Evolutionary conservation across 345 rosid species (phyloP).

Genomic region (Ailanthus altissimus): DNA sequence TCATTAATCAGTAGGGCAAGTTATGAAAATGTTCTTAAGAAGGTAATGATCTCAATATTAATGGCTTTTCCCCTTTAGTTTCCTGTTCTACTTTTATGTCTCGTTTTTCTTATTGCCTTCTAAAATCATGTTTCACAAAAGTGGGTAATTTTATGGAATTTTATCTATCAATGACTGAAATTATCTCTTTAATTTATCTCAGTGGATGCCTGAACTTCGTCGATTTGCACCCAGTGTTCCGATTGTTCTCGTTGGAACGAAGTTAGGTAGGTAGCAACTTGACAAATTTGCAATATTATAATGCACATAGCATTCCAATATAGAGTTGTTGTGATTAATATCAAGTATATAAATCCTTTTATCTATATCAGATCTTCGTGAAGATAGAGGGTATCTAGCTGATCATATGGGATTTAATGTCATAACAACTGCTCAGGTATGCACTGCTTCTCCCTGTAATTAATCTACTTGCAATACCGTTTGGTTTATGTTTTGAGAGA

Average conservation of each 20-base stretch:
- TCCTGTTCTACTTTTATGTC: background rate
- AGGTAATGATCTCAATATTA: slow-evolving; percentile 49
- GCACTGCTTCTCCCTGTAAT: background rate
- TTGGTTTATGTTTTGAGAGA: background rate
- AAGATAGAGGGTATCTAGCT: slow-evolving; percentile 63
- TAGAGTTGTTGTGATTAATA: background rate
- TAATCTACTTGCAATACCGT: background rate
- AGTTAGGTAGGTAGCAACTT: slow-evolving; percentile 59
- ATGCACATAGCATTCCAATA: background rate
- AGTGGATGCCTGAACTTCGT: slow-evolving; percentile 99
- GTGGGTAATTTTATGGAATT: slow-evolving; percentile 2
- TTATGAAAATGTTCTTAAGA: slow-evolving; percentile 94
- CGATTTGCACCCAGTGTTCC: slow-evolving; percentile 96
- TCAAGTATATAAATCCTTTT: background rate
- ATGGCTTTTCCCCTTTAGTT: slow-evolving; percentile 6
- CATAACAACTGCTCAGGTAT: slow-evolving; percentile 78
- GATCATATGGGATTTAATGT: slow-evolving; percentile 69
- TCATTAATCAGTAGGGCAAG: slow-evolving; percentile 93
- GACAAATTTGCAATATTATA: background rate
- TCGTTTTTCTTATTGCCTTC: slow-evolving; percentile 14
- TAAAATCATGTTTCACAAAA: slow-evolving; percentile 26
- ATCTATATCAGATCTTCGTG: slow-evolving; percentile 70
- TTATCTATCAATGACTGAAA: slow-evolving; percentile 14
- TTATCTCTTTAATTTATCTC: slow-evolving; percentile 26
- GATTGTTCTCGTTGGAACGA: slow-evolving; percentile 93